Percentiles rank a stretch among this genome's conserved stretches.
These are phyloP conservation scores for Aspergillus quadricinctus DNA, from an alignment of 2,329 filamentous ascomycete genomes.

Conservation along the genomic window DNA sequence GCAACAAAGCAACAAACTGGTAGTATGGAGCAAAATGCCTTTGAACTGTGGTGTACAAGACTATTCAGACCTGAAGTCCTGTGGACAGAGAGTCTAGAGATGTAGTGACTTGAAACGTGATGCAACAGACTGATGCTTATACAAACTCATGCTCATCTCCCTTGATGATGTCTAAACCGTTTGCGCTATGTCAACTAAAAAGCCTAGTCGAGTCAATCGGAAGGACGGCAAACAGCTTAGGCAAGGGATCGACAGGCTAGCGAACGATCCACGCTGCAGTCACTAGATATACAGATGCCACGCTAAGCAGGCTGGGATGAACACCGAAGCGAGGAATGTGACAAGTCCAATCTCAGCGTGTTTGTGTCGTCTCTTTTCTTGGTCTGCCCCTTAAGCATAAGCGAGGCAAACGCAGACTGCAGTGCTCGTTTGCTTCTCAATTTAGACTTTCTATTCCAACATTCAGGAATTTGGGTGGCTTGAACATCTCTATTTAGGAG, in stretches of 20 bases:
- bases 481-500: background rate
- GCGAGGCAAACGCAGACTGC: background rate
- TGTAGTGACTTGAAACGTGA: background rate
- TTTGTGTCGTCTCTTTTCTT: background rate
- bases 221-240: background rate
- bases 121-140: background rate
- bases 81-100: background rate
- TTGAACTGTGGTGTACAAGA: background rate
- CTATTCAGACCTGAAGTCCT: background rate
- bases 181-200: background rate
- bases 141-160: background rate
- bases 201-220: background rate
- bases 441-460: background rate
- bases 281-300: background rate
- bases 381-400: background rate
- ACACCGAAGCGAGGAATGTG: background rate
- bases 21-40: background rate
- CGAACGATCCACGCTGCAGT: background rate
- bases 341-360: background rate
- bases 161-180: background rate
- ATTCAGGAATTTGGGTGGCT: background rate
- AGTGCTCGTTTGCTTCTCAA: background rate
- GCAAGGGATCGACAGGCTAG: conserved; percentile 2
- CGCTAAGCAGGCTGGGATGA: background rate
- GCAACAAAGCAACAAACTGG: background rate